Evolutionary conservation across 768 basidiomycete species (phyloP).

Genomic region (Lyophyllum shimeji): DNA sequence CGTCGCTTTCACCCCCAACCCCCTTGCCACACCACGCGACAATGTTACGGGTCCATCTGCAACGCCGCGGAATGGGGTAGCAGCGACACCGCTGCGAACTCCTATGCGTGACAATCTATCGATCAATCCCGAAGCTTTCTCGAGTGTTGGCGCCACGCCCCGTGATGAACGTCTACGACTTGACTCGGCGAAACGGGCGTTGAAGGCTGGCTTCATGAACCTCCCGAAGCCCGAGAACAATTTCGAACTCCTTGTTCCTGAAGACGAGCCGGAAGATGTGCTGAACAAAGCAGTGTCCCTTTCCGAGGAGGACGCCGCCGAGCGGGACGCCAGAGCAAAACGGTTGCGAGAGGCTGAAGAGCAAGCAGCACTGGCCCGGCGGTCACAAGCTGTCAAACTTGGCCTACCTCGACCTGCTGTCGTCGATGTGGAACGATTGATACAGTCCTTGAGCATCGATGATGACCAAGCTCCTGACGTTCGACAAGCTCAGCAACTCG

Average conservation of each 20-base stretch:
- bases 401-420: slow-evolving; percentile 85
- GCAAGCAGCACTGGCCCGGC: slow-evolving; percentile 72
- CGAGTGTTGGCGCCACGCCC: slow-evolving; percentile 66
- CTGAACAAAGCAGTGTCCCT: slow-evolving; percentile 28
- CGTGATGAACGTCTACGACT: slow-evolving; percentile 66
- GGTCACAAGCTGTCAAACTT: slow-evolving; percentile 79
- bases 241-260: slow-evolving; percentile 91
- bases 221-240: slow-evolving; percentile 96
- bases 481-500: slow-evolving; percentile 54
- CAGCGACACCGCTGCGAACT: slow-evolving; percentile 87
- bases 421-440: slow-evolving; percentile 66
- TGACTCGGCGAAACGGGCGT: slow-evolving; percentile 68
- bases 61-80: slow-evolving; percentile 53
- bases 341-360: slow-evolving; percentile 75
- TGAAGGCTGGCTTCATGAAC: slow-evolving; percentile 78
- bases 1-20: slow-evolving; percentile 93
- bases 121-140: slow-evolving; percentile 76
- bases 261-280: slow-evolving; percentile 78
- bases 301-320: slow-evolving; percentile 87
- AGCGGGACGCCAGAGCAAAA: slow-evolving; percentile 77
- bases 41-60: slow-evolving; percentile 45
- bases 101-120: slow-evolving; percentile 90
- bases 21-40: slow-evolving; percentile 81
- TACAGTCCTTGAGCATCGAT: slow-evolving; percentile 58
- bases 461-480: slow-evolving; percentile 41